A percentile compares a stretch with the other conserved stretches of the same genome.
Evolutionary conservation across 768 basidiomycete genomes (phyloP).

Genomic region (Cystofilobasidium macerans): DNA sequence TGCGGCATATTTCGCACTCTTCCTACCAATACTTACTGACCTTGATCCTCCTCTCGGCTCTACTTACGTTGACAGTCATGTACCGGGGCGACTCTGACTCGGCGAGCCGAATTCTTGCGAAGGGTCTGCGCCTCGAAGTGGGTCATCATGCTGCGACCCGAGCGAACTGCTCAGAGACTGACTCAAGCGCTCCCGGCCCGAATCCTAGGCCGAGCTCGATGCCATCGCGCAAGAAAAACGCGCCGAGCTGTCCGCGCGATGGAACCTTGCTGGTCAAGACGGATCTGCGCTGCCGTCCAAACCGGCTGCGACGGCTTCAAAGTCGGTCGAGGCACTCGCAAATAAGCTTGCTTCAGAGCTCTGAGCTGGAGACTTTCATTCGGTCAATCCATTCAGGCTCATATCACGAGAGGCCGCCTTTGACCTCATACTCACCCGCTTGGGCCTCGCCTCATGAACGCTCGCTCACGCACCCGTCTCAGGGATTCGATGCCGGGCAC

Average conservation of each 20-base stretch:
- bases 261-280: background rate
- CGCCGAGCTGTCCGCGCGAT: background rate
- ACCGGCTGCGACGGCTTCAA: too few relatives aligned
- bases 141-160: background rate
- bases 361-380: background rate
- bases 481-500: too few relatives aligned
- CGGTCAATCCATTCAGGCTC: slow-evolving; percentile 3
- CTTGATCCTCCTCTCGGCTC: background rate
- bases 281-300: too few relatives aligned
- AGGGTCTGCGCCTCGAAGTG: background rate
- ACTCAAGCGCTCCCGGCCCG: background rate
- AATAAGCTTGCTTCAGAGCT: background rate
- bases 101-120: slow-evolving; percentile 12
- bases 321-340: background rate
- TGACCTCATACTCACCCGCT: too few relatives aligned
- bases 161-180: background rate
- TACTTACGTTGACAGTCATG: slow-evolving; percentile 3
- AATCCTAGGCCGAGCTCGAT: background rate
- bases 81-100: slow-evolving; percentile 20
- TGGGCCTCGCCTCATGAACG: too few relatives aligned
- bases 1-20: too few relatives aligned
- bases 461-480: too few relatives aligned
- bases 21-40: background rate
- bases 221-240: background rate
- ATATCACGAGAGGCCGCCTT: too few relatives aligned